Conservation (phyloP, 768 basidiomycete genomes). For the Boletus vermiculosoides region DNA sequence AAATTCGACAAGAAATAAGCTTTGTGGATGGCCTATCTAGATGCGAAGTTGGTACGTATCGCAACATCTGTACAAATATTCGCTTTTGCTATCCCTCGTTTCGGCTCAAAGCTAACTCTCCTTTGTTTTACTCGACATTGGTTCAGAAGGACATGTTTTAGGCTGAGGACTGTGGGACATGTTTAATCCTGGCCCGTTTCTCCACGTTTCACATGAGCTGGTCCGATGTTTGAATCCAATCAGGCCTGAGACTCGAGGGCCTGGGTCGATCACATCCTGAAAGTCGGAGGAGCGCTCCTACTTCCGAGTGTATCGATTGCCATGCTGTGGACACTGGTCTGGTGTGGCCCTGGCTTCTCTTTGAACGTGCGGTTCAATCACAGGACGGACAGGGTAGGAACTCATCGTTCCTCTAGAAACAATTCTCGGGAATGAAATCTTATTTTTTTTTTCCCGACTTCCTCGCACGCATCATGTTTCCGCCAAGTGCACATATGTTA, state of each 20-base stretch:
- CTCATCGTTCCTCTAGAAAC: slow-evolving; percentile 5
- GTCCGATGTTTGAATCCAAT: not conserved
- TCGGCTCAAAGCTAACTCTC: not conserved
- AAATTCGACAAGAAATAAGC: slow-evolving; percentile 12
- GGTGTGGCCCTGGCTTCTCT: not conserved
- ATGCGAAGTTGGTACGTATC: slow-evolving; percentile 1
- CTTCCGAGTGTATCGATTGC: not conserved
- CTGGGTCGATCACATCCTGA: slow-evolving; percentile 8
- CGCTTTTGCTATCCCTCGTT: not conserved
- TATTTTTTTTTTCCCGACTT: not conserved
- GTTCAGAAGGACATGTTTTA: slow-evolving; percentile 1
- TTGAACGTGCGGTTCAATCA: slow-evolving; percentile 6
- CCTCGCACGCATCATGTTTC: slow-evolving; percentile 11
- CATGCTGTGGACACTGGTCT: slow-evolving; percentile 1
- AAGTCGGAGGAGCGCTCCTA: not conserved
- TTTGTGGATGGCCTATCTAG: not conserved
- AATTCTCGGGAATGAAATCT: slow-evolving; percentile 10
- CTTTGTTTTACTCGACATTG: not conserved
- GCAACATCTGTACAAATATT: not conserved
- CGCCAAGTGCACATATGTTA: slow-evolving; percentile 9
- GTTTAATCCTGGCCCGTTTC: not conserved
- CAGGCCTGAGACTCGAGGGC: not conserved
- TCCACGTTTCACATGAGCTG: not conserved
- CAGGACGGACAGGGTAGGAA: not conserved
- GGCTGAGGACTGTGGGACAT: not conserved